phyloP scores from a whole-genome alignment of 1,284 basidiomycete species.

The Papiliotrema flavescens region DNA sequence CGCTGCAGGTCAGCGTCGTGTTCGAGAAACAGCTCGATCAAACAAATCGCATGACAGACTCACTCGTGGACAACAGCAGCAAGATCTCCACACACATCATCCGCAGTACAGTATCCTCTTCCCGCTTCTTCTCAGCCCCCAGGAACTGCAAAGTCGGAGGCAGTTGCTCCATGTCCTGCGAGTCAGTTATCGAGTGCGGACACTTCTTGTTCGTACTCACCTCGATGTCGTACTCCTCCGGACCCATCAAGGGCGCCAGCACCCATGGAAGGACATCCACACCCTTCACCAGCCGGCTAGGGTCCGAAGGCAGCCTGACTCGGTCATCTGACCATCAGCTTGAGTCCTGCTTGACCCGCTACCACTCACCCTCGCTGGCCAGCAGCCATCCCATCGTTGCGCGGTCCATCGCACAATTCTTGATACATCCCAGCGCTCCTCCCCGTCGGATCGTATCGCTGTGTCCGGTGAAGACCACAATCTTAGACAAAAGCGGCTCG shows the following conservation, averaged over 20 bases:
- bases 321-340: constrained; percentile 32
- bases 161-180: constrained; percentile 81
- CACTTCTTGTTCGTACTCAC: constrained; percentile 49
- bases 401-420: constrained; percentile 53
- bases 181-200: neutral
- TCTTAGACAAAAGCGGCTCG: constrained; percentile 77
- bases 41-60: constrained; percentile 13
- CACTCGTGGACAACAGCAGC: constrained; percentile 76
- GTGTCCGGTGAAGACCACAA: constrained; percentile 85
- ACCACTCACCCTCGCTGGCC: constrained; percentile 38
- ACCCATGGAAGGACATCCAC: constrained; percentile 79
- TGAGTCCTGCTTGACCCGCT: neutral
- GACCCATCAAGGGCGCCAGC: constrained; percentile 85
- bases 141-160: constrained; percentile 84
- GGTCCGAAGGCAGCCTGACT: constrained; percentile 43
- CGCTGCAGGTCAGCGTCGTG: constrained; percentile 36
- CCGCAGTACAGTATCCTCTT: constrained; percentile 73
- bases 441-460: constrained; percentile 76
- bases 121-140: constrained; percentile 76
- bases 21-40: neutral
- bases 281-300: constrained; percentile 59
- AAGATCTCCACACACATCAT: constrained; percentile 85
- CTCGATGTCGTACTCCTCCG: constrained; percentile 88
- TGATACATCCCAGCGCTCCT: constrained; percentile 78
- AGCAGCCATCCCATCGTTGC: constrained; percentile 44